Base-by-base conservation (phyloP, 2,329 filamentous ascomycete species). In the Pestalotiopsis sp. region DNA sequence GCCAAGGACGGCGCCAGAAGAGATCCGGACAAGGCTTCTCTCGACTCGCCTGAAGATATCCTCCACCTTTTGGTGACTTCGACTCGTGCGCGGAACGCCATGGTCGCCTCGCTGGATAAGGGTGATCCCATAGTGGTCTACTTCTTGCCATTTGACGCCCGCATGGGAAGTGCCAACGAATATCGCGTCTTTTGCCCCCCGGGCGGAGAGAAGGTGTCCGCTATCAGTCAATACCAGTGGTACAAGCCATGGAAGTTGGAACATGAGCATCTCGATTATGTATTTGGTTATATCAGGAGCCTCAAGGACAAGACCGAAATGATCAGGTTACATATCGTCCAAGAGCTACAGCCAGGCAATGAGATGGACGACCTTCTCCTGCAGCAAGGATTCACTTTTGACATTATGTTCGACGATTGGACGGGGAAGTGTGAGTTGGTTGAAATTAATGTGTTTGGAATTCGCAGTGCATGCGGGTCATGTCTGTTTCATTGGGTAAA, bases 401-500 rank as follows among this genome's bases (percentile, higher is more conserved):
- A 86, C 70, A 73, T 84, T 17, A 75, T 39, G 17, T 81, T 79
- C 61, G 75, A 82, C 31, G 75, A 81, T 49, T 70, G 73, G 3
- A 66, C 65, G 0, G 68, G 71, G 1, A 69, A 71, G 0, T 66
- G 72, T 49, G 71, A 78, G 73, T 72, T 85, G n/a, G 77, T 85
- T 14, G 81, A 86, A 72, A 73, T 85, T 45, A 85, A 85, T 67
- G 78, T 78, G 1, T 85, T 85, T 72, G 83, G 84, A 0, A 79
- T 78, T 2, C 76, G 80, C 70, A 83, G 81, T 25, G 79, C 78
- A 3, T 84, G 82, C 74, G 82, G 84, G 7, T 81, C 80, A 31
- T 85, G 81, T 71, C 72, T 85, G 31, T 86, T 84, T 69, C 79
- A 85, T 14, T 85, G 83, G 83, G 71, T 82, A 0, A 75, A 71